These are phyloP conservation scores for Suillus subaureus DNA, from an alignment of 768 basidiomycete genomes.

Conservation along the genomic window DNA sequence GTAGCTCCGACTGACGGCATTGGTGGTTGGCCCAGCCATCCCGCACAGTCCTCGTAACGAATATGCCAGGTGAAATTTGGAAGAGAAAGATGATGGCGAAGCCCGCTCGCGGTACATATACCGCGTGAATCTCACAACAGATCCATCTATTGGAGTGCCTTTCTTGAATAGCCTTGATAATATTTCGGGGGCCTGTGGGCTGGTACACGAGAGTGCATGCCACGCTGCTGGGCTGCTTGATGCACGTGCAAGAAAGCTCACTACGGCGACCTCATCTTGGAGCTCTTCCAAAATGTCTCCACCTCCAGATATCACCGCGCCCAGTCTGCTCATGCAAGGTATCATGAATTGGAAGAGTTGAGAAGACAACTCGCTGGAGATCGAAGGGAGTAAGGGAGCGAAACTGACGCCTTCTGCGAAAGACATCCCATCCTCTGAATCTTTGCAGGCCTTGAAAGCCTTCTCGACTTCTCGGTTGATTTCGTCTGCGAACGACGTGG, in stretches of 20 bases:
- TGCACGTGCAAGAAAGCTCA: not conserved
- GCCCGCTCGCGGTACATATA: conserved; percentile 28
- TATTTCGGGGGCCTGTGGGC: not conserved
- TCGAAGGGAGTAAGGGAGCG: not conserved
- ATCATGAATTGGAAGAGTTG: conserved; percentile 25
- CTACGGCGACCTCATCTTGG: conserved; percentile 1
- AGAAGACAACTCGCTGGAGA: not conserved
- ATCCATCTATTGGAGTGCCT: not conserved
- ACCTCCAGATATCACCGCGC: not conserved
- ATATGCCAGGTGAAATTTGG: not conserved
- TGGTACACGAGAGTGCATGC: not conserved
- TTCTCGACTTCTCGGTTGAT: too few species aligned
- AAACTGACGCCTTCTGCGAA: not conserved
- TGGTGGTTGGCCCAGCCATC: not conserved
- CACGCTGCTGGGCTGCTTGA: not conserved
- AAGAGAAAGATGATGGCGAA: not conserved
- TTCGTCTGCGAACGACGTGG: too few species aligned
- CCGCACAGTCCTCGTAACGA: not conserved
- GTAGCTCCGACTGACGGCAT: not conserved
- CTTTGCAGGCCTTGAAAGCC: not conserved
- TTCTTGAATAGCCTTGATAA: not conserved
- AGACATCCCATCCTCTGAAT: not conserved
- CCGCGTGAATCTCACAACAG: conserved; percentile 32
- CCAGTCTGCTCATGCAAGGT: conserved; percentile 23
- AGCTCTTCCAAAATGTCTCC: not conserved